phyloP scores from a whole-genome alignment of 1,284 basidiomycete species.

The Rhizoctonia solani region DNA sequence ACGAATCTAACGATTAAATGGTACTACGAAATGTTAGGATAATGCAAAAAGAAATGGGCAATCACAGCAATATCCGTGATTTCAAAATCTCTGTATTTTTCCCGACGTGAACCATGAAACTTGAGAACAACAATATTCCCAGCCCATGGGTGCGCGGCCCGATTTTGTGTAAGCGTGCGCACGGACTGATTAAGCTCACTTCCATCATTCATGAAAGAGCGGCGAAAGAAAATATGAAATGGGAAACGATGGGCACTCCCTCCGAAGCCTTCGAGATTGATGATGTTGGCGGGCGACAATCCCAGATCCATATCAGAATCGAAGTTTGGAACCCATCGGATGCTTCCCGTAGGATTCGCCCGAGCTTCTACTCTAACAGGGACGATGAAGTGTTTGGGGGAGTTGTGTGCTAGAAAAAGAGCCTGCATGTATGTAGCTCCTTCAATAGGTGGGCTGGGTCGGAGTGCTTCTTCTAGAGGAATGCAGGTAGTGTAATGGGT shows the following conservation, averaged over 20 bases:
- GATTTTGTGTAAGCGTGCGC: slow-evolving; percentile 3
- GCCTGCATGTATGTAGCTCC: slow-evolving; percentile 23
- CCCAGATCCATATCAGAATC: slow-evolving; percentile 6
- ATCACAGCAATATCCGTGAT: slow-evolving; percentile 7
- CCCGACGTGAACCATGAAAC: slow-evolving; percentile 66
- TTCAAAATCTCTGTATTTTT: slow-evolving; percentile 20
- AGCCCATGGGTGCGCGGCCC: slow-evolving; percentile 33
- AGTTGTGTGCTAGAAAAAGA: slow-evolving; percentile 12
- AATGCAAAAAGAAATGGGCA: slow-evolving; percentile 32
- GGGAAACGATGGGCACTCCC: slow-evolving; percentile 38
- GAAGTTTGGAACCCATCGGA: slow-evolving; percentile 22
- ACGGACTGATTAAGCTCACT: slow-evolving; percentile 13
- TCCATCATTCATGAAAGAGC: slow-evolving; percentile 34
- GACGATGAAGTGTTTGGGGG: slow-evolving; percentile 4
- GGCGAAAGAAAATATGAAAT: slow-evolving; percentile 39
- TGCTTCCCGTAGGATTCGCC: not conserved
- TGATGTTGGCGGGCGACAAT: not conserved
- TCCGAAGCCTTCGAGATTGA: slow-evolving; percentile 37
- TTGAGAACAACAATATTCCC: slow-evolving; percentile 62
- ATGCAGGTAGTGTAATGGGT: not conserved
- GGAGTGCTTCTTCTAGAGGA: not conserved
- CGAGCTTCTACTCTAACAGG: slow-evolving; percentile 8
- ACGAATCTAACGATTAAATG: not conserved
- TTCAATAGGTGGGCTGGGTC: not conserved
- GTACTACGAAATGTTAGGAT: slow-evolving; percentile 14